A percentile compares a stretch with the other conserved stretches of the same genome.
These are phyloP conservation scores for Saturnispora kantuleensis DNA, from an alignment of 805 yeast species.

Conservation along the genomic window DNA sequence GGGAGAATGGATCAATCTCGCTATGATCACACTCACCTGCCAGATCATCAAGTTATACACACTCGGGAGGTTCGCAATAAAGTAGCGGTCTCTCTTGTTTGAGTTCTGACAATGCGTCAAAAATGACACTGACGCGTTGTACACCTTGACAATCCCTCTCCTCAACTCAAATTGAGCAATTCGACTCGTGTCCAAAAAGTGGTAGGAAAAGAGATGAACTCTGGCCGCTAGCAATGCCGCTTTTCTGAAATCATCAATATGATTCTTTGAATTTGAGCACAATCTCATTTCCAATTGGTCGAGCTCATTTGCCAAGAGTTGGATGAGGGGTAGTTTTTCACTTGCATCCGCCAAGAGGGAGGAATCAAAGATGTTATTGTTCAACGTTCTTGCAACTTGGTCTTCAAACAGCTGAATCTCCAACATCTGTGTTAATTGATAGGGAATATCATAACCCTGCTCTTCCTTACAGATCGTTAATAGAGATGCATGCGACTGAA, in stretches of 20 bases:
- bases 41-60: constrained; percentile 74
- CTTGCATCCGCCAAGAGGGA: constrained; percentile 55
- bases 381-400: constrained; percentile 69
- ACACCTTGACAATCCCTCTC: constrained; percentile 65
- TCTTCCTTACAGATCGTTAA: constrained; percentile 43
- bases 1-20: constrained; percentile 69
- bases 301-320: constrained; percentile 59
- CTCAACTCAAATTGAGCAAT: constrained; percentile 50
- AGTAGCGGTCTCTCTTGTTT: constrained; percentile 46
- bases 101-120: constrained; percentile 58
- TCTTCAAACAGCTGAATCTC: constrained; percentile 81
- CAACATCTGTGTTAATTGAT: constrained; percentile 62
- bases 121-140: constrained; percentile 67
- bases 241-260: constrained; percentile 58
- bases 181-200: constrained; percentile 56
- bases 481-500: constrained; percentile 68
- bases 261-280: constrained; percentile 26
- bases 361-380: constrained; percentile 57
- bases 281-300: constrained; percentile 64
- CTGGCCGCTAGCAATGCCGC: constrained; percentile 64
- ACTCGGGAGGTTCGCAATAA: constrained; percentile 73
- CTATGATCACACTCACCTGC: constrained; percentile 86
- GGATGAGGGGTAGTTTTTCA: constrained; percentile 67
- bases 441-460: constrained; percentile 38
- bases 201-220: constrained; percentile 74